Evolutionary conservation across 108 stramenopile genomes (phyloP), one percentile per base, ranked within the genome.

Genomic region (Cyclostephanos tholiformis): DNA sequence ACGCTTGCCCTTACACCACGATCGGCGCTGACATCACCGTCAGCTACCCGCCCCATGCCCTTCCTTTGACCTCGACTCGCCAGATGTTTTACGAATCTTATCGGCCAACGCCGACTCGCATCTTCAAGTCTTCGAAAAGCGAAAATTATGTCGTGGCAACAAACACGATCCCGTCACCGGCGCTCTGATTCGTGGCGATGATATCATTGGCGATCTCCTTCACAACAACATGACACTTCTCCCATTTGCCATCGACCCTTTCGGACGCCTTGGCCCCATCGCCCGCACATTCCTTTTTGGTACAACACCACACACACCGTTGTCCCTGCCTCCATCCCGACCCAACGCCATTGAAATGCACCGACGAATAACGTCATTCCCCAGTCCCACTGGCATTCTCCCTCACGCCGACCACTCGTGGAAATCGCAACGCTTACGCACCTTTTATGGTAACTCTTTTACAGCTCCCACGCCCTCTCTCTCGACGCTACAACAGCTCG

Each of bases 201-300:
- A 9, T 1, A 19, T 65, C 41, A 44, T 65, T 14, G 41, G 41
- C 38, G 25, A 19, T 13, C 64, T 65, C 8, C 64, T 48, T 25
- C 4, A 22, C 17, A 32, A 16, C 27, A 48, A 63, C 9, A 35
- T 63, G 27, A 20, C 19, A 11, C 64, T 65, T 3, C 44, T 65
- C 64, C 64, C 41, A 1, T 5, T 65, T 1, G 43, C 64, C 8
- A 48, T 65, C 19, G 29, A 48, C 17, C 64, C 64, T n/a, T 2
- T 6, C 16, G 64, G 64, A 13, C 44, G 38, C 0, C 29, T 44
- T 4, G 64, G 44, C 20, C 22, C n/a, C 3, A 48, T 65, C 27
- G 27, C 44, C 64, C 64, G 44, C 29, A 44, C 64, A 6, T 65
- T 65, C 7, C 64, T n/a, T 65, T 20, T 65, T 29, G 64, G 32